These are phyloP conservation scores for Arabidopsis suecica DNA, from an alignment of 345 rosid species.

Conservation along the genomic window DNA sequence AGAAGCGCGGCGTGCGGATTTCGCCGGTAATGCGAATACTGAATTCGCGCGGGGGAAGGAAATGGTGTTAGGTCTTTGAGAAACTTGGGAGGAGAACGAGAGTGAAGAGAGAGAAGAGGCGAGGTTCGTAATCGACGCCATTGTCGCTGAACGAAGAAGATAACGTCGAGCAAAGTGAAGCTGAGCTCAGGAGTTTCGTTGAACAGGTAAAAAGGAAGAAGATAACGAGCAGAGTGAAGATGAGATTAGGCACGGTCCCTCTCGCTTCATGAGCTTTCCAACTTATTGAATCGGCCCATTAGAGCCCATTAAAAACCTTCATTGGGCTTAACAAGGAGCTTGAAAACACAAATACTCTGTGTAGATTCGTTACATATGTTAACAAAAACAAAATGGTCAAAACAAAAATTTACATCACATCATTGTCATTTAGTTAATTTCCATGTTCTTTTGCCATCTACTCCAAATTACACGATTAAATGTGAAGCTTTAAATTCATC, in stretches of 20 bases:
- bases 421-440: too few relatives aligned
- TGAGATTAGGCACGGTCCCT: conserved; percentile 10
- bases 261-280: conserved; percentile 13
- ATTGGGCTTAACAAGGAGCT: background rate
- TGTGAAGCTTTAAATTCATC: background rate
- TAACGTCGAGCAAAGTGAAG: conserved; percentile 2
- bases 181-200: conserved; percentile 6
- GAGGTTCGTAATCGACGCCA: conserved; percentile 70
- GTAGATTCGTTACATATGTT: background rate
- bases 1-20: conserved; percentile 43
- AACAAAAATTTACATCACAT: too few relatives aligned
- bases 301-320: background rate
- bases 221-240: conserved; percentile 26
- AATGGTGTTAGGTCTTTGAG: conserved; percentile 52
- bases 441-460: background rate
- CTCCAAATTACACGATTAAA: background rate
- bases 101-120: conserved; percentile 74
- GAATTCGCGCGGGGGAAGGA: conserved; percentile 48
- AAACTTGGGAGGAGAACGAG: conserved; percentile 77
- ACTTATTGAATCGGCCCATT: background rate
- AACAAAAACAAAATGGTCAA: too few relatives aligned
- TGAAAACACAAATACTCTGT: background rate
- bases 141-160: conserved; percentile 32
- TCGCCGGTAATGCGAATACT: conserved; percentile 42
- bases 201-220: conserved; percentile 18